phyloP scores from a whole-genome alignment of 116 monocot species.

The Thalassia testudinum region DNA sequence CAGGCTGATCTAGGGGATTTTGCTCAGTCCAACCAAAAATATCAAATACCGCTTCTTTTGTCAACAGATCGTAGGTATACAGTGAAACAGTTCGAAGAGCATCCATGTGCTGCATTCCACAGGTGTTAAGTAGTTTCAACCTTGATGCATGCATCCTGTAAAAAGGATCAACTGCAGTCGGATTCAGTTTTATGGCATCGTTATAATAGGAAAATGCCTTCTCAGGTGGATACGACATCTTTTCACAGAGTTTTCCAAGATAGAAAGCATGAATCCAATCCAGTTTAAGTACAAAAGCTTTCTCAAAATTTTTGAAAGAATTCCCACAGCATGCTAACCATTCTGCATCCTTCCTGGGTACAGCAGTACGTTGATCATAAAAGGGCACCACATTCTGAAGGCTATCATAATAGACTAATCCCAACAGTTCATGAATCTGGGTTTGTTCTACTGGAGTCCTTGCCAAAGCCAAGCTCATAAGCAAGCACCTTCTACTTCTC shows the following conservation, averaged over 20 bases:
- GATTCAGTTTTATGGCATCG: constrained; percentile 61
- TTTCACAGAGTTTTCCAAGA: constrained; percentile 92
- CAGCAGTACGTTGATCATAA: constrained; percentile 73
- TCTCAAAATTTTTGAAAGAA: constrained; percentile 88
- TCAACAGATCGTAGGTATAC: constrained; percentile 53
- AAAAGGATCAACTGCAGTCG: constrained; percentile 87
- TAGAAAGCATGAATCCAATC: constrained; percentile 97
- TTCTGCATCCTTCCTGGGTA: constrained; percentile 59
- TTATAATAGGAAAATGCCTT: constrained; percentile 75
- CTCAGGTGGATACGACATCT: constrained; percentile 51
- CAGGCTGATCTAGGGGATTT: constrained; percentile 17
- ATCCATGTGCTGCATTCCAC: constrained; percentile 45
- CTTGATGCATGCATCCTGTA: constrained; percentile 95
- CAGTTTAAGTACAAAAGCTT: constrained; percentile 67
- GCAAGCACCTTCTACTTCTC: constrained; percentile 67
- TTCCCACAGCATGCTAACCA: constrained; percentile 71
- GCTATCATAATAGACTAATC: constrained; percentile 93
- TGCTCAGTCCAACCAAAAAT: constrained; percentile 31
- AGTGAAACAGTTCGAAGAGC: constrained; percentile 55
- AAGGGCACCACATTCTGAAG: constrained; percentile 94
- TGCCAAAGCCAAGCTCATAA: constrained; percentile 87
- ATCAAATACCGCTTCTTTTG: constrained; percentile 35
- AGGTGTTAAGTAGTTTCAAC: constrained; percentile 72
- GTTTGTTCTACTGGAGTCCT: constrained; percentile 48
- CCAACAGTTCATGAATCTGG: constrained; percentile 85